Percentiles rank a stretch among this genome's conserved stretches.
These are phyloP conservation scores for Sarocladium oryzae DNA, from an alignment of 2,329 filamentous ascomycete species.

Conservation along the genomic window DNA sequence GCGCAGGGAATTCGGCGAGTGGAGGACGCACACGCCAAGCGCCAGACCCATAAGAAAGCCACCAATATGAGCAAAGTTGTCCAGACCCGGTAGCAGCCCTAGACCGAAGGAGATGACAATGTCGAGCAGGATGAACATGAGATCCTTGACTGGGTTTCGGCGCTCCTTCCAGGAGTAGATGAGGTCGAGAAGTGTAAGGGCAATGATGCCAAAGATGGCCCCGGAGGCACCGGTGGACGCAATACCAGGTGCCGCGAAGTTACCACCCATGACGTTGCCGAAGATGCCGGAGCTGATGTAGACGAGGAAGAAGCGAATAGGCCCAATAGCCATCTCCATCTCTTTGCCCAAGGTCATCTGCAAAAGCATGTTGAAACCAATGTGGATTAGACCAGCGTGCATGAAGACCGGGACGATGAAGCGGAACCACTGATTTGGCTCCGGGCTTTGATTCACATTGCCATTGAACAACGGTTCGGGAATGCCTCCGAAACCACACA, in stretches of 20 bases:
- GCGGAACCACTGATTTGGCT: constrained; percentile 91
- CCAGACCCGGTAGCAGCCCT: constrained; percentile 82
- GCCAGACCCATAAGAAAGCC: constrained; percentile 89
- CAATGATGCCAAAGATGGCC: constrained; percentile 84
- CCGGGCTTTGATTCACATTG: constrained; percentile 41
- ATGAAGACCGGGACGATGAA: constrained; percentile 96
- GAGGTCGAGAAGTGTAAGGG: constrained; percentile 79
- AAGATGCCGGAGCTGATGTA: constrained; percentile 92
- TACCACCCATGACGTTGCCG: constrained; percentile 89
- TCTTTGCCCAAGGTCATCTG: constrained; percentile 87
- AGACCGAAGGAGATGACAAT: constrained; percentile 86
- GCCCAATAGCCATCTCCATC: constrained; percentile 86
- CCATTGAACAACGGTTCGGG: constrained; percentile 58
- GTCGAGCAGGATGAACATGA: constrained; percentile 82
- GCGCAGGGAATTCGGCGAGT: constrained; percentile 76
- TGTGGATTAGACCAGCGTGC: constrained; percentile 89
- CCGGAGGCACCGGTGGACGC: constrained; percentile 87
- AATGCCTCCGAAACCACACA: constrained; percentile 79
- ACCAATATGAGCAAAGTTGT: constrained; percentile 97
- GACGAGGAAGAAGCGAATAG: constrained; percentile 79
- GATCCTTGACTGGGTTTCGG: constrained; percentile 67
- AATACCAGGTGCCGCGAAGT: constrained; percentile 77
- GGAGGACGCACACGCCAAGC: constrained; percentile 78
- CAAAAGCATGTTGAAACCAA: constrained; percentile 88
- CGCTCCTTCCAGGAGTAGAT: constrained; percentile 89